phyloP scores from a whole-genome alignment of 2,329 filamentous ascomycete genomes.

The Scedosporium minutisporum region DNA sequence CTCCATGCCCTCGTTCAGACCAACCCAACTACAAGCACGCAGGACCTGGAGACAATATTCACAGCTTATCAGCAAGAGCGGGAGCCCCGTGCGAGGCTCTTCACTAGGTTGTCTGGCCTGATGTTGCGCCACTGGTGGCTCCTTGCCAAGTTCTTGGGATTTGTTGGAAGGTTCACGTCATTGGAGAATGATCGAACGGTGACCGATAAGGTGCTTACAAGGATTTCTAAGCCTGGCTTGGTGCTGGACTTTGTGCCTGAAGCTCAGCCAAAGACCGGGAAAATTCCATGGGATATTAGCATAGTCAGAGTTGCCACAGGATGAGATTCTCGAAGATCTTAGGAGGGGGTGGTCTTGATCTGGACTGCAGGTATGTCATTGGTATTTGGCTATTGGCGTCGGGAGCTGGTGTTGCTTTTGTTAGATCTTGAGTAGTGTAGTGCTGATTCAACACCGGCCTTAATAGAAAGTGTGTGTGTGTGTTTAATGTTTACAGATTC shows the following conservation, averaged over 20 bases:
- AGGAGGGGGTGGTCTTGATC: not conserved
- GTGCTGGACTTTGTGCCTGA: not conserved
- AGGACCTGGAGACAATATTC: not conserved
- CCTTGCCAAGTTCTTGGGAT: not conserved
- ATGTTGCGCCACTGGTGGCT: not conserved
- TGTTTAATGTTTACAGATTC: too few species aligned
- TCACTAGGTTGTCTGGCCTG: not conserved
- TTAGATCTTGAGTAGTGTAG: too few species aligned
- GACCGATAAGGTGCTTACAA: not conserved
- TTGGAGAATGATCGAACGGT: not conserved
- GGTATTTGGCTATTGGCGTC: too few species aligned
- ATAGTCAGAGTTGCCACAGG: not conserved
- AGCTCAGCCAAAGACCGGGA: not conserved
- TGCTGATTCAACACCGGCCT: too few species aligned
- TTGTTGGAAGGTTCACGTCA: not conserved
- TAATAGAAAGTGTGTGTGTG: too few species aligned
- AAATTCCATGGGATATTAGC: not conserved
- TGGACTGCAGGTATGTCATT: not conserved
- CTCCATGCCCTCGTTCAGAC: not conserved
- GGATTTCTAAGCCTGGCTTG: not conserved
- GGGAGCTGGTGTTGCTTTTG: too few species aligned
- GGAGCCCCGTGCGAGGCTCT: not conserved
- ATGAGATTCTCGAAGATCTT: not conserved
- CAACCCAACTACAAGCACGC: not conserved
- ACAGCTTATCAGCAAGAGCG: not conserved